A percentile compares a stretch with the other conserved stretches of the same genome.
Evolutionary conservation across 371 early-diverging fungal genomes (phyloP).

Genomic region (Globomyces sp.): DNA sequence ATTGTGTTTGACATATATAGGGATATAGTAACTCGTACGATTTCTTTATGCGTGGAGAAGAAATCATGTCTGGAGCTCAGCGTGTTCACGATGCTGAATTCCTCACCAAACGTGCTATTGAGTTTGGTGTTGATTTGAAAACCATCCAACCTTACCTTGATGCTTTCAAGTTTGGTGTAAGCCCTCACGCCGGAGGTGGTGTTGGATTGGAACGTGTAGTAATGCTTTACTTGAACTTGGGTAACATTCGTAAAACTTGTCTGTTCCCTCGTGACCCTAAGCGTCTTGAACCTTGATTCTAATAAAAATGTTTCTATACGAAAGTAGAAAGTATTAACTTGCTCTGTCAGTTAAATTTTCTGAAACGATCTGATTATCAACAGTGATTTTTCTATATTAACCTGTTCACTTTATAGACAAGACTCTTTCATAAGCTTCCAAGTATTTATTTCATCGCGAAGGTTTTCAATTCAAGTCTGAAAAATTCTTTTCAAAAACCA

Average conservation of each 20-base stretch:
- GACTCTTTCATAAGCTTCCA: no score
- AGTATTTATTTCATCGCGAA: no score
- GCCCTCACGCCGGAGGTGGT: constrained; percentile 99
- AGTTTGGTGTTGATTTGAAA: constrained; percentile 77
- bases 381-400: no score
- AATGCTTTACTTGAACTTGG: constrained; percentile 95
- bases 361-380: no score
- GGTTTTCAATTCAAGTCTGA: no score
- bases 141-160: constrained; percentile 94
- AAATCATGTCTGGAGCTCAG: constrained; percentile 99
- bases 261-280: constrained; percentile 99
- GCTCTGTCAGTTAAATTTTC: no score
- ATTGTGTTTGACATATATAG: constrained; percentile 24
- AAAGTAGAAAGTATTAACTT: no score
- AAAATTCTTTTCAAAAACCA: background rate
- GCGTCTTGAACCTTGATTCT: constrained; percentile 82
- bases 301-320: background rate
- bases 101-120: constrained; percentile 80
- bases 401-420: no score
- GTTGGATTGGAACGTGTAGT: constrained; percentile 98
- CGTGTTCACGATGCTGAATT: constrained; percentile 94
- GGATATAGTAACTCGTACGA: constrained; percentile 99
- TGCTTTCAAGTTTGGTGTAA: constrained; percentile 98
- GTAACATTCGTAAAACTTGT: constrained; percentile 95
- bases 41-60: constrained; percentile 99